Base-by-base conservation (phyloP, 768 basidiomycete genomes). In the Tricholoma sp. region DNA sequence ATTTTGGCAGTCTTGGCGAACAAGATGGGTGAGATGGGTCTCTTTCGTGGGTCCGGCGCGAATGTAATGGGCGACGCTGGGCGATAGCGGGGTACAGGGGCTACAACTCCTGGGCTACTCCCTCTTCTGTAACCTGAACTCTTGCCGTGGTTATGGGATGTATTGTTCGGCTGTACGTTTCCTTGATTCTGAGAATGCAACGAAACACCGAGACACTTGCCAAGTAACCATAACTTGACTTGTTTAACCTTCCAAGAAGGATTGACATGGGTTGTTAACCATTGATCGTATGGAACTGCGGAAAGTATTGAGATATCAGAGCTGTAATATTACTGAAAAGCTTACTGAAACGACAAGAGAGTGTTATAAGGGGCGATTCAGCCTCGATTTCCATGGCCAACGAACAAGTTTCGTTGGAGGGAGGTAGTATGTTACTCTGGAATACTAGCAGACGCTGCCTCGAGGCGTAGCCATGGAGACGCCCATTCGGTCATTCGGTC, bases 61-160 rank as follows among this genome's bases (percentile, higher is more conserved):
- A 89, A 91, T 0, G 81, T 83, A 64, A 89, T 88, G 12, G 88
- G 89, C 0, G 85, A 87, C 0, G 83, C 77, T 1, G 85, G 73
- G 5, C 85, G 77, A 60, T 43, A 67, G 8, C 55, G 62, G 8
- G 45, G 57, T 37, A 46, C 55, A 19, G 54, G 43, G 9, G 60
- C 24, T 19, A 34, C 34, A 37, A 21, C 4, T 1, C 6, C 29
- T n/a, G 8, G 1, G 16, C 54, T 50, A 52, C 52, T 3, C 24
- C 24, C 49, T 45, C 55, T 45, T 24, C 41, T n/a, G 61, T 50
- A 32, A 14, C 19, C 41, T 1, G 16, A 53, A 12, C 5, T 54
- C 50, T 19, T 27, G 32, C 34, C 52, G 51, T 37, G 51, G 24
- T 46, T 41, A 58, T 22, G 64, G 59, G 41, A 61, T 32, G 37